Evolutionary conservation across 345 rosid genomes (phyloP), one percentile per base, ranked within the genome.

Genomic region (Aurinia saxatilis): DNA sequence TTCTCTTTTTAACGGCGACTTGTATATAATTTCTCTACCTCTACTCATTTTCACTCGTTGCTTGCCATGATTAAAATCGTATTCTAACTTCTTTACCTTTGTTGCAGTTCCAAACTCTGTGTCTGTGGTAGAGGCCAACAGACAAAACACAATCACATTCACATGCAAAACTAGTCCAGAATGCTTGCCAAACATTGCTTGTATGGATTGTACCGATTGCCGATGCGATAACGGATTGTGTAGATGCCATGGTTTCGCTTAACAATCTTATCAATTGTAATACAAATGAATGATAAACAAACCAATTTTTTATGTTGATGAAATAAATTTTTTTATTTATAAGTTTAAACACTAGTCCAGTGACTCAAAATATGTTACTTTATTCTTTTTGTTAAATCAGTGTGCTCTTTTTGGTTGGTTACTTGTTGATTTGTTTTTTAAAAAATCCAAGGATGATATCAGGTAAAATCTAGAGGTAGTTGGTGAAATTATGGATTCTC

Each of bases 221-320:
- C 59, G 68, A 40, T 63, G 68, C 8, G 51, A 51, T 51, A 17
- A 63, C 5, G 50, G 33, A 39, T 2, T 1, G 8, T 63, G 68
- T 40, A 63, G 3, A 63, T 63, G 68, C 21, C 50, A 39, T 51
- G 68, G 68, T 63, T 63, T 29, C 15, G 12, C 12, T 27, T 5
- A 27, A 5, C 5, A 0, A 2, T 5, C 30, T 27, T 27, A n/a
- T 27, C 5, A 27, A 27, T 27, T 27, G 30, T 44, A 31, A 44
- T 44, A 18, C 52, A 25, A 40, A 39, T 2, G 6, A n/a, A 23
- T 56, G 6, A 21, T 8, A 2, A 27, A 2, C 3, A 7, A 12
- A 3, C 11, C 0, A 58, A 7, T 7, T 2, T 42, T 46, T 12
- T 34, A 6, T 18, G 1, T 12, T 18, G 16, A 35, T 35, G 30